phyloP scores from a whole-genome alignment of 2,329 filamentous ascomycete genomes.

The Mycocentrospora acerina region DNA sequence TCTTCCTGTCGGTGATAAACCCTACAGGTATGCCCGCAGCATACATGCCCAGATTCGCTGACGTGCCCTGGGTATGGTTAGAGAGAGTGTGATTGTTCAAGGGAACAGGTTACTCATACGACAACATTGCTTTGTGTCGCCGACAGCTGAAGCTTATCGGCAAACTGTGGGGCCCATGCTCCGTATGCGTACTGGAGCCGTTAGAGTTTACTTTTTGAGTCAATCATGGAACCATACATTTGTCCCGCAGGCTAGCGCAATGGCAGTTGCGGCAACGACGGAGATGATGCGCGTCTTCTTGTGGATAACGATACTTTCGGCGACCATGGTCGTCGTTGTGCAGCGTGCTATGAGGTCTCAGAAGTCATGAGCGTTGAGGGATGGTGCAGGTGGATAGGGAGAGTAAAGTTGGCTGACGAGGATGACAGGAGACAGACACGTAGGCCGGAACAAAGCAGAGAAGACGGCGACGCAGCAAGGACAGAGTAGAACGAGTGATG shows the following conservation, averaged over 20 bases:
- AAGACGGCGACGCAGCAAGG: too few relatives aligned
- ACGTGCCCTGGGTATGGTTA: conserved; percentile 52
- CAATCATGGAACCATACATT: conserved; percentile 62
- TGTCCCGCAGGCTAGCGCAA: conserved; percentile 87
- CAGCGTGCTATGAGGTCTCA: conserved; percentile 13
- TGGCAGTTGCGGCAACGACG: conserved; percentile 79
- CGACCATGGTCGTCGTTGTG: conserved; percentile 24
- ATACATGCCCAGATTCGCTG: conserved; percentile 93
- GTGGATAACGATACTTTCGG: conserved; percentile 45
- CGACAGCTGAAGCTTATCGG: conserved; percentile 79
- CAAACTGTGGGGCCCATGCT: conserved; percentile 95
- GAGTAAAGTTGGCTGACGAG: too few relatives aligned
- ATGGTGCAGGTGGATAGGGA: conserved; percentile 14
- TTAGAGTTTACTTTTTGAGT: conserved; percentile 23
- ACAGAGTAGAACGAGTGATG: not conserved
- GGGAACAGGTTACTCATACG: conserved; percentile 51
- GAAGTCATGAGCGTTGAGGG: conserved; percentile 18
- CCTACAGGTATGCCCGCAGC: conserved; percentile 85
- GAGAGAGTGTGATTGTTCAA: conserved; percentile 29
- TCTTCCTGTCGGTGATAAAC: conserved; percentile 79
- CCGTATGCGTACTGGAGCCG: conserved; percentile 85
- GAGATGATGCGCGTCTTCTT: conserved; percentile 73
- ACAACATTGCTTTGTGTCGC: conserved; percentile 94
- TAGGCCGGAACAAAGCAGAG: not conserved
- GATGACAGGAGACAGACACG: not conserved